These are phyloP conservation scores for Aspergillus cristatus DNA, from an alignment of 495 filamentous ascomycete genomes.

Conservation along the genomic window DNA sequence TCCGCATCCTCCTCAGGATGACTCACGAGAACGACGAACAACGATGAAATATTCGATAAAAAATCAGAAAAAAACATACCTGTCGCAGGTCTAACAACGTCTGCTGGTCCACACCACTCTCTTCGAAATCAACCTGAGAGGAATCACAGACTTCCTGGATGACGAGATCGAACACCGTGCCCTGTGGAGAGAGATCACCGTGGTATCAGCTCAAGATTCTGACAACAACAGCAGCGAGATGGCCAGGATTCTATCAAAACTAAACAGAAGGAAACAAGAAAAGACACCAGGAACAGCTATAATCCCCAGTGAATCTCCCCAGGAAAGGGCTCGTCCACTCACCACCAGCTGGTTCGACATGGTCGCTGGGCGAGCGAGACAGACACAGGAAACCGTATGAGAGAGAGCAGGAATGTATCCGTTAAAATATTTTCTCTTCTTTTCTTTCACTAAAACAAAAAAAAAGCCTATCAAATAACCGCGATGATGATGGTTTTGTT, in stretches of 20 bases:
- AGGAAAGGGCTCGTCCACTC: slow-evolving; percentile 30
- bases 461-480: neutral
- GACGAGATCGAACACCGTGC: slow-evolving; percentile 76
- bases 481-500: too few relatives aligned
- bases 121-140: slow-evolving; percentile 92
- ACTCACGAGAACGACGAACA: slow-evolving; percentile 11
- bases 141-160: slow-evolving; percentile 84
- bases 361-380: slow-evolving; percentile 8
- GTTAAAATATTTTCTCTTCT: too few relatives aligned
- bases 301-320: neutral
- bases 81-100: slow-evolving; percentile 75
- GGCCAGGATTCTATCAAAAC: too few relatives aligned
- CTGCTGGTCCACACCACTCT: slow-evolving; percentile 79
- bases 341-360: slow-evolving; percentile 62
- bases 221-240: slow-evolving; percentile 10
- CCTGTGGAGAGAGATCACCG: slow-evolving; percentile 41
- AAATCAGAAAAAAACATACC: slow-evolving; percentile 45
- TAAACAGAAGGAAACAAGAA: slow-evolving; percentile 9
- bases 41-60: slow-evolving; percentile 6
- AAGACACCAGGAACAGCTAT: slow-evolving; percentile 5
- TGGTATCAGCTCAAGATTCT: slow-evolving; percentile 20
- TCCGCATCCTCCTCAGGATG: slow-evolving; percentile 26
- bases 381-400: too few relatives aligned
- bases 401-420: neutral
- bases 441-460: neutral